Evolutionary conservation across 73 alveolate genomes (phyloP).

Genomic region (Paramecium caudatum): DNA sequence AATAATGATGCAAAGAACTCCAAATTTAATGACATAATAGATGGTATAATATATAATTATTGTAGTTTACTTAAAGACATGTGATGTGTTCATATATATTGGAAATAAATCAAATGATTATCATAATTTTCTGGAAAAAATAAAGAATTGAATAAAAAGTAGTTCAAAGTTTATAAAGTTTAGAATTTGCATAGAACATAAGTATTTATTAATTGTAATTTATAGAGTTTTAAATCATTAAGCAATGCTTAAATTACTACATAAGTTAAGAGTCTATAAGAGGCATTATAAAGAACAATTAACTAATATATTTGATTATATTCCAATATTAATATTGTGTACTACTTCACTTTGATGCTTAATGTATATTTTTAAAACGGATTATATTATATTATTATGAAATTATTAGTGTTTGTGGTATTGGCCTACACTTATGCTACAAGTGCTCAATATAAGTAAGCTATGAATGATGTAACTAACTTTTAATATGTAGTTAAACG

Average conservation of each 20-base stretch:
- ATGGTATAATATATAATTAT: background rate
- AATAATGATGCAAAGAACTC: background rate
- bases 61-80: background rate
- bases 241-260: background rate
- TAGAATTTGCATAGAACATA: background rate
- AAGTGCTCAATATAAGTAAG: slow-evolving; percentile 3
- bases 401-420: slow-evolving; percentile 31
- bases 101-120: background rate
- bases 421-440: slow-evolving; percentile 38
- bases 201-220: background rate
- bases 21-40: background rate
- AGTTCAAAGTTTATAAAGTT: background rate
- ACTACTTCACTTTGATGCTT: background rate
- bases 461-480: slow-evolving; percentile 12
- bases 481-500: background rate
- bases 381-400: background rate
- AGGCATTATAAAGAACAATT: slow-evolving; percentile 10
- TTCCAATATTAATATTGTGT: slow-evolving; percentile 3
- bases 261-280: background rate
- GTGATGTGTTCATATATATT: background rate
- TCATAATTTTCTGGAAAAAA: background rate
- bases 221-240: background rate
- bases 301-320: slow-evolving; percentile 42
- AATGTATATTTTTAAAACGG: background rate
- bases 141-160: background rate